These are phyloP conservation scores for Amaranthus palmeri DNA, from an alignment of 148 eudicot species.

Conservation along the genomic window DNA sequence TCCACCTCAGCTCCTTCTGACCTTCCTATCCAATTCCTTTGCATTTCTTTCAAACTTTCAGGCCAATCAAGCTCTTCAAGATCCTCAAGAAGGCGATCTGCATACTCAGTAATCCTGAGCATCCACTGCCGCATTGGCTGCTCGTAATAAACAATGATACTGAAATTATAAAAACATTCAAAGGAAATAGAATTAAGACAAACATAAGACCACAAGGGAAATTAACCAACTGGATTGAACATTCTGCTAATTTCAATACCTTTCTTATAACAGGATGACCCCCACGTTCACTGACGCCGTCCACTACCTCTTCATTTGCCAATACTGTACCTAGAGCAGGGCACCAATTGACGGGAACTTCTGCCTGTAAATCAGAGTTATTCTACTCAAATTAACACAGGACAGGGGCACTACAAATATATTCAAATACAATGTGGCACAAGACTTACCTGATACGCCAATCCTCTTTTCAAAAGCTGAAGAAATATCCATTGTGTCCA, in stretches of 20 bases:
- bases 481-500: conserved; percentile 99
- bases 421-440: background rate
- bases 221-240: conserved; percentile 18
- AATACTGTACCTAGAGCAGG: conserved; percentile 98
- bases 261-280: conserved; percentile 98
- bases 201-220: conserved; percentile 16
- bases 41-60: conserved; percentile 98
- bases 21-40: conserved; percentile 97
- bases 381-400: background rate
- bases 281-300: conserved; percentile 98
- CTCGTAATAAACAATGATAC: conserved; percentile 80
- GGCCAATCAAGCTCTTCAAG: conserved; percentile 99
- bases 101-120: conserved; percentile 97
- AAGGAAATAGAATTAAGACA: conserved; percentile 41
- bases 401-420: background rate
- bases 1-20: conserved; percentile 96
- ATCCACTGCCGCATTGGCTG: conserved; percentile 99
- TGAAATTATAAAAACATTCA: conserved; percentile 73
- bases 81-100: conserved; percentile 95
- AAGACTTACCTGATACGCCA: conserved; percentile 82
- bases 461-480: conserved; percentile 86
- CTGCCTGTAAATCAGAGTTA: conserved; percentile 50
- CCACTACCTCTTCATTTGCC: conserved; percentile 98
- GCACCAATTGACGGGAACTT: conserved; percentile 99
- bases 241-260: conserved; percentile 33